phyloP scores from a whole-genome alignment of 2,329 filamentous ascomycete genomes.

The Exophiala sp. region DNA sequence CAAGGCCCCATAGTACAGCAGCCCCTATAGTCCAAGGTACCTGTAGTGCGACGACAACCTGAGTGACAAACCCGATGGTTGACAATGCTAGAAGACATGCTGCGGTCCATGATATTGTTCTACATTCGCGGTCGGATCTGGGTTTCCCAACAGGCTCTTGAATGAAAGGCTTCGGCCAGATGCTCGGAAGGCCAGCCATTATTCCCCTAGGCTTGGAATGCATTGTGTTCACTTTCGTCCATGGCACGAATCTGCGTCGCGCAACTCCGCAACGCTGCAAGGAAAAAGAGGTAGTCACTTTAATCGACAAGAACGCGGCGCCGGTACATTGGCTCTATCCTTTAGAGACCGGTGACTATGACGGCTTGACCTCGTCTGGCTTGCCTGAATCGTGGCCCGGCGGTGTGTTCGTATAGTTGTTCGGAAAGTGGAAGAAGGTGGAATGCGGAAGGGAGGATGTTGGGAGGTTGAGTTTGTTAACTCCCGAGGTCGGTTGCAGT shows the following conservation, averaged over 20 bases:
- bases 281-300: too few relatives aligned
- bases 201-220: background rate
- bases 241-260: background rate
- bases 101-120: conserved; percentile 7
- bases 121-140: conserved; percentile 1
- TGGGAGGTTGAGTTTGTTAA: too few relatives aligned
- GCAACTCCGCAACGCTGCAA: background rate
- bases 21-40: conserved; percentile 10
- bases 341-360: too few relatives aligned
- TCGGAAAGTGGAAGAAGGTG: too few relatives aligned
- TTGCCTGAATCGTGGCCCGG: too few relatives aligned
- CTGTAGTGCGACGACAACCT: conserved; percentile 13
- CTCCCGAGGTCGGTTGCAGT: too few relatives aligned
- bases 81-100: conserved; percentile 16
- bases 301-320: too few relatives aligned
- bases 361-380: too few relatives aligned
- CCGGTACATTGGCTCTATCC: too few relatives aligned
- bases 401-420: too few relatives aligned
- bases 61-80: conserved; percentile 11
- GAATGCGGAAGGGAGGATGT: too few relatives aligned
- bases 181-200: background rate
- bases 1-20: conserved; percentile 14
- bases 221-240: background rate
- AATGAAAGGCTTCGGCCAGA: conserved; percentile 22
- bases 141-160: conserved; percentile 15